Evolutionary conservation across 257 asterid species (phyloP).

Genomic region (Nicotiana undulata): DNA sequence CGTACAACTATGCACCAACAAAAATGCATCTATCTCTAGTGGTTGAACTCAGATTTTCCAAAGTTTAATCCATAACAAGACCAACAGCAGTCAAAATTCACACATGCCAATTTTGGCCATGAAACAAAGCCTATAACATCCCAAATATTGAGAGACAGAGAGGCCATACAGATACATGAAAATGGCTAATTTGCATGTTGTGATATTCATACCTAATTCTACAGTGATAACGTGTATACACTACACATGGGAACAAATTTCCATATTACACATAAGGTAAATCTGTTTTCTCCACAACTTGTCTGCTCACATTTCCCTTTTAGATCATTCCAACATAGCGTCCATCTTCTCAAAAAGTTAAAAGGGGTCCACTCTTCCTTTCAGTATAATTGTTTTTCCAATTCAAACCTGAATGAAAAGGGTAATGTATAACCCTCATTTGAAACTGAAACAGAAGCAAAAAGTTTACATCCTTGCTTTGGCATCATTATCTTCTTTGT

Average conservation of each 20-base stretch:
- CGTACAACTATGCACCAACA: not conserved
- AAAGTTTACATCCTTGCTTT: not conserved
- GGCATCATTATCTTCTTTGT: not conserved
- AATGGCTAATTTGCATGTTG: not conserved
- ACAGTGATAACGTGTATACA: not conserved
- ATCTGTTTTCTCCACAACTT: not conserved
- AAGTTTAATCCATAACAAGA: not conserved
- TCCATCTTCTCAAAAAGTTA: not conserved
- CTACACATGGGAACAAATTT: not conserved
- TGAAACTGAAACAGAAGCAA: not conserved
- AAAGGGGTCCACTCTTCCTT: not conserved
- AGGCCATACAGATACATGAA: not conserved
- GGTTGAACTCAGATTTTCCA: not conserved
- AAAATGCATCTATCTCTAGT: not conserved
- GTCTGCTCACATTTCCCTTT: not conserved
- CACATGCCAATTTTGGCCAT: not conserved
- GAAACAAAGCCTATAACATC: constrained; percentile 1
- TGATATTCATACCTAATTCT: not conserved
- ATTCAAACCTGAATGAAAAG: not conserved
- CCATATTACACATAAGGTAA: not conserved
- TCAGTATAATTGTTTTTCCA: not conserved
- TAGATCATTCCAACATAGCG: not conserved
- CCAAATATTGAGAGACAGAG: not conserved
- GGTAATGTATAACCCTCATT: not conserved
- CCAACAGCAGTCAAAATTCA: not conserved